These are phyloP conservation scores for Cladosporium austrohemisphaericum DNA, from an alignment of 2,329 filamentous ascomycete genomes.

Conservation along the genomic window DNA sequence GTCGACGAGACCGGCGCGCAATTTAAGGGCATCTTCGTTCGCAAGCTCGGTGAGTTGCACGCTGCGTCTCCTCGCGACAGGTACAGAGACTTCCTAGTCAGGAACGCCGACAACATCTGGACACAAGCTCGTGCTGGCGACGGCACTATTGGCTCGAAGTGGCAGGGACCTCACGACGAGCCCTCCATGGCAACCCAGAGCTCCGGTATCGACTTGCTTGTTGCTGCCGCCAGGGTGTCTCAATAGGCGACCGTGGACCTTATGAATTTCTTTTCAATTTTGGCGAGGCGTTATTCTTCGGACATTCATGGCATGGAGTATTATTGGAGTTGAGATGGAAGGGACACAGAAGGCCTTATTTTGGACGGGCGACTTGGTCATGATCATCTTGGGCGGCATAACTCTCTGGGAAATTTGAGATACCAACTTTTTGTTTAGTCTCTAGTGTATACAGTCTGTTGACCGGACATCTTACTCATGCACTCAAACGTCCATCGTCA, in stretches of 20 bases:
- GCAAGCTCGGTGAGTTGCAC: conserved; percentile 59
- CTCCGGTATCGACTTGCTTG: conserved; percentile 63
- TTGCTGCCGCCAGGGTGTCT: conserved; percentile 49
- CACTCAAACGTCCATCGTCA: too few relatives aligned
- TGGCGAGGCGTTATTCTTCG: conserved; percentile 5
- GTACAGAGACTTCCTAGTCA: conserved; percentile 54
- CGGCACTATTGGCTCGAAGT: conserved; percentile 53
- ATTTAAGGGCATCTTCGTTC: conserved; percentile 70
- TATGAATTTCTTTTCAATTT: not conserved
- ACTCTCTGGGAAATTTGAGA: too few relatives aligned
- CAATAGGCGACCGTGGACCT: not conserved
- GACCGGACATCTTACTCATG: too few relatives aligned
- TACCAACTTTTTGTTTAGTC: too few relatives aligned
- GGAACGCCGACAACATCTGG: conserved; percentile 65
- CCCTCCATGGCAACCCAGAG: conserved; percentile 59
- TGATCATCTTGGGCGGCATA: too few relatives aligned
- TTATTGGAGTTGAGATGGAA: too few relatives aligned
- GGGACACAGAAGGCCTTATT: too few relatives aligned
- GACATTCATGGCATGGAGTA: too few relatives aligned
- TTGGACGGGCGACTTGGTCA: too few relatives aligned
- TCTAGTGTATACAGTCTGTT: too few relatives aligned
- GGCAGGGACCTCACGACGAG: conserved; percentile 56
- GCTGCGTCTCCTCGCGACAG: conserved; percentile 44
- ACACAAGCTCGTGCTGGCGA: conserved; percentile 50
- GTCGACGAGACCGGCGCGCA: conserved; percentile 48